phyloP scores from a whole-genome alignment of 768 basidiomycete genomes.

The Hygrocybe coccinea region DNA sequence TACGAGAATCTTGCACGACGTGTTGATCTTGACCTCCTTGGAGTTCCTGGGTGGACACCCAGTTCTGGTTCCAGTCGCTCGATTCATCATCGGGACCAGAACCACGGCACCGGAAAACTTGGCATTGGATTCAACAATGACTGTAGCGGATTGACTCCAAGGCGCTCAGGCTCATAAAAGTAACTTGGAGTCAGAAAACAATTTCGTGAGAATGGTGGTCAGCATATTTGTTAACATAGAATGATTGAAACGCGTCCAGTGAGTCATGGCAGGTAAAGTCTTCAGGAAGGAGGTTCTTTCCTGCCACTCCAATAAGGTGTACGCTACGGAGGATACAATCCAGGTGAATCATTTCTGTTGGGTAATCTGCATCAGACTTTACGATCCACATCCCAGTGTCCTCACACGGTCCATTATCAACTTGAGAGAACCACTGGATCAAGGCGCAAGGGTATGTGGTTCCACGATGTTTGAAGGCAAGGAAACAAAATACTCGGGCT shows the following conservation, averaged over 20 bases:
- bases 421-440: constrained; percentile 22
- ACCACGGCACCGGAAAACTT: too few relatives aligned
- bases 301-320: constrained; percentile 23
- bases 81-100: too few relatives aligned
- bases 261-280: constrained; percentile 19
- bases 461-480: constrained; percentile 17
- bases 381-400: constrained; percentile 26
- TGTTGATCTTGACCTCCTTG: too few relatives aligned
- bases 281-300: constrained; percentile 13
- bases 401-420: constrained; percentile 13
- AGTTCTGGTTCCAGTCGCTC: too few relatives aligned
- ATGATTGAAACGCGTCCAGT: constrained; percentile 22
- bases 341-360: constrained; percentile 23
- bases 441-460: constrained; percentile 23
- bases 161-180: too few relatives aligned
- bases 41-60: too few relatives aligned
- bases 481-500: constrained; percentile 19
- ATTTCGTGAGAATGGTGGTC: constrained; percentile 31
- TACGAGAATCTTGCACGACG: too few relatives aligned
- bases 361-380: constrained; percentile 6
- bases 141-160: too few relatives aligned
- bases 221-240: constrained; percentile 29
- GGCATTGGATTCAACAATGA: too few relatives aligned
- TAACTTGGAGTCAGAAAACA: constrained; percentile 11
- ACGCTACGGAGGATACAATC: constrained; percentile 11